Conservation (phyloP, 2,329 filamentous ascomycete genomes). For the Fusarium chuoi region DNA sequence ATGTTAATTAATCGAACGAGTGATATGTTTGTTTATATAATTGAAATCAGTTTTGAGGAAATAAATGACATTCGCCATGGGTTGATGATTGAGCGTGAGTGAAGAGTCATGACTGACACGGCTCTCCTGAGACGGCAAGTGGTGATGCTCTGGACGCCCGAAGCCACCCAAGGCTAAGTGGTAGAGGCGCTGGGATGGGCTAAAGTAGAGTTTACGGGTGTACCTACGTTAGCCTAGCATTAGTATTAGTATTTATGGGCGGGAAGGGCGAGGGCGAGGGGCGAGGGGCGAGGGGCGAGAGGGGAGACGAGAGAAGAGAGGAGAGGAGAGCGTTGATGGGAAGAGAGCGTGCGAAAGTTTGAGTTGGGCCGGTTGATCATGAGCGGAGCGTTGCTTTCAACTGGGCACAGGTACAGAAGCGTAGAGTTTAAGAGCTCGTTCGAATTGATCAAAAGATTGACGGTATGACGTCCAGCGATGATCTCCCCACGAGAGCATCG, state of each 20-base stretch:
- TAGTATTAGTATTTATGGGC: conserved; percentile 13
- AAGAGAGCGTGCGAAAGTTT: conserved; percentile 4
- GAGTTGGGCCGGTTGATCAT: conserved; percentile 24
- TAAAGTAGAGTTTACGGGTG: conserved; percentile 36
- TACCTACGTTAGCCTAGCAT: conserved; percentile 36
- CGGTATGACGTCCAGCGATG: conserved; percentile 20
- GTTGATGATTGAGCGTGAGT: neutral
- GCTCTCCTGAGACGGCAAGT: neutral
- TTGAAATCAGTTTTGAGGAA: neutral
- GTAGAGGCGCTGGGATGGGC: conserved; percentile 26
- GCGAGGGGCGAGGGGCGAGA: neutral
- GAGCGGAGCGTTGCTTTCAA: conserved; percentile 15
- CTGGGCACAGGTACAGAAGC: neutral
- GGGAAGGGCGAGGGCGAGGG: conserved; percentile 12
- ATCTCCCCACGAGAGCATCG: neutral
- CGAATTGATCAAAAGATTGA: conserved; percentile 5
- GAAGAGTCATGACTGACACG: conserved; percentile 3
- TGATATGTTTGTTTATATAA: neutral
- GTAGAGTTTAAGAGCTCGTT: conserved; percentile 10
- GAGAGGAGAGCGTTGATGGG: neutral
- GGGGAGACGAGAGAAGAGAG: neutral
- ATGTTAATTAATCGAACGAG: conserved; percentile 1
- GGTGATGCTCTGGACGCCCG: conserved; percentile 32
- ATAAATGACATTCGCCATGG: neutral
- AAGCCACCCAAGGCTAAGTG: conserved; percentile 28